Percentiles rank a stretch among this genome's conserved stretches.
Evolutionary conservation across 139 green algal species (phyloP).

Genomic region (Edaphochlamys debaryana): DNA sequence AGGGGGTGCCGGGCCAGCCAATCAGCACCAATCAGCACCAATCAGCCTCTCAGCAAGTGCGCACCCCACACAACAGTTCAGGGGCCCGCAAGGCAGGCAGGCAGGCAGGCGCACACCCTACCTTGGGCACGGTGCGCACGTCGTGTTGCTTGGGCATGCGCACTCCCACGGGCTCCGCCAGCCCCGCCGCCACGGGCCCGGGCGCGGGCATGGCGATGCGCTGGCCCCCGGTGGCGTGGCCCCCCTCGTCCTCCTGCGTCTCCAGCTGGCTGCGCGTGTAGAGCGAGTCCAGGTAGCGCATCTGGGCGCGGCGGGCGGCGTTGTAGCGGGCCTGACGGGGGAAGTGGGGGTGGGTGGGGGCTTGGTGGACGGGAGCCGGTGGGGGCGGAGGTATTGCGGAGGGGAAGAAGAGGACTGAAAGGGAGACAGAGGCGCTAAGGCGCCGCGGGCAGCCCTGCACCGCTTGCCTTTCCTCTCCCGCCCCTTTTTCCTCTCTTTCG

Average conservation of each 20-base stretch:
- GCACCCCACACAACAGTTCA: too few species aligned
- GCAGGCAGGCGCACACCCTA: too few species aligned
- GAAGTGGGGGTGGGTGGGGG: neutral
- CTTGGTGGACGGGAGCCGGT: neutral
- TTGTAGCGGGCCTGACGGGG: conserved; percentile 20
- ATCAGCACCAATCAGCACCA: too few species aligned
- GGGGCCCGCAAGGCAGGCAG: too few species aligned
- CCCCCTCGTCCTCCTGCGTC: neutral
- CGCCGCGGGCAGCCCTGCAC: too few species aligned
- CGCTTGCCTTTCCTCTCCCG: too few species aligned
- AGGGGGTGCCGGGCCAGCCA: too few species aligned
- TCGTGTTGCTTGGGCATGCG: conserved; percentile 1
- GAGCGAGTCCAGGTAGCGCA: conserved; percentile 24
- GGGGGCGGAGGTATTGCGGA: neutral
- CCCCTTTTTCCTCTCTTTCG: too few species aligned
- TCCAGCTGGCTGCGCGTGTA: neutral
- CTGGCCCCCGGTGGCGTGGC: neutral
- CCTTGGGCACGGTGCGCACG: conserved; percentile 28
- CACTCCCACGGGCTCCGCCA: conserved; percentile 16
- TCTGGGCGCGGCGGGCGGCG: neutral
- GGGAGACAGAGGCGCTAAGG: too few species aligned
- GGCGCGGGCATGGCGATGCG: conserved; percentile 32
- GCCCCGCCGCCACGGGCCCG: conserved; percentile 4
- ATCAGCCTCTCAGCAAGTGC: too few species aligned
- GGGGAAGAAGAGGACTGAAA: too few species aligned